phyloP scores from a whole-genome alignment of 2,329 filamentous ascomycete species.

The Hymenoscyphus scutula region DNA sequence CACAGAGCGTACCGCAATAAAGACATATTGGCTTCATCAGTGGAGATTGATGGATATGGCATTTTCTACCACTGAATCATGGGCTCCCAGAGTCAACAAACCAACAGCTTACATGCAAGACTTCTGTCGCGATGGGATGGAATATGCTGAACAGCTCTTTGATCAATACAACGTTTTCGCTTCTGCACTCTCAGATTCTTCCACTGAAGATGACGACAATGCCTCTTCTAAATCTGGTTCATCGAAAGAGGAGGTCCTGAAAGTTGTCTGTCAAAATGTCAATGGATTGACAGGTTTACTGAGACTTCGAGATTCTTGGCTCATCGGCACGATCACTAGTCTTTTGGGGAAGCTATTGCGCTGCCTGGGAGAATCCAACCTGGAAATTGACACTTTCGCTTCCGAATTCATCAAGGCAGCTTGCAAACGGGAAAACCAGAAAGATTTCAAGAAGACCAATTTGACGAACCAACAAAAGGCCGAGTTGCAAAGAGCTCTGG shows the following conservation, averaged over 20 bases:
- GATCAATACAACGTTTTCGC: constrained; percentile 82
- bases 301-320: constrained; percentile 80
- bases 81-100: constrained; percentile 65
- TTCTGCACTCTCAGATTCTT: constrained; percentile 39
- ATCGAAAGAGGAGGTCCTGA: constrained; percentile 52
- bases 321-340: constrained; percentile 77
- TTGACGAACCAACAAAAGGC: constrained; percentile 80
- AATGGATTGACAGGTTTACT: constrained; percentile 81
- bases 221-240: constrained; percentile 31
- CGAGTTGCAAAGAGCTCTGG: constrained; percentile 66
- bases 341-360: constrained; percentile 81
- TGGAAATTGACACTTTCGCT: constrained; percentile 64
- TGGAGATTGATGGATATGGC: constrained; percentile 81
- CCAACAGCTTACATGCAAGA: constrained; percentile 69
- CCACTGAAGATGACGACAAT: constrained; percentile 26
- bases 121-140: constrained; percentile 93
- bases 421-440: constrained; percentile 54
- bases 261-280: constrained; percentile 63
- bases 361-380: constrained; percentile 72
- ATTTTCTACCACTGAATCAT: constrained; percentile 78
- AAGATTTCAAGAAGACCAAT: constrained; percentile 69
- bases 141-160: constrained; percentile 83
- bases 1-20: constrained; percentile 43
- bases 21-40: constrained; percentile 76
- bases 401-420: constrained; percentile 63